Evolutionary conservation across 1,284 basidiomycete genomes (phyloP).

Genomic region (Leccinum subspadiceum): DNA sequence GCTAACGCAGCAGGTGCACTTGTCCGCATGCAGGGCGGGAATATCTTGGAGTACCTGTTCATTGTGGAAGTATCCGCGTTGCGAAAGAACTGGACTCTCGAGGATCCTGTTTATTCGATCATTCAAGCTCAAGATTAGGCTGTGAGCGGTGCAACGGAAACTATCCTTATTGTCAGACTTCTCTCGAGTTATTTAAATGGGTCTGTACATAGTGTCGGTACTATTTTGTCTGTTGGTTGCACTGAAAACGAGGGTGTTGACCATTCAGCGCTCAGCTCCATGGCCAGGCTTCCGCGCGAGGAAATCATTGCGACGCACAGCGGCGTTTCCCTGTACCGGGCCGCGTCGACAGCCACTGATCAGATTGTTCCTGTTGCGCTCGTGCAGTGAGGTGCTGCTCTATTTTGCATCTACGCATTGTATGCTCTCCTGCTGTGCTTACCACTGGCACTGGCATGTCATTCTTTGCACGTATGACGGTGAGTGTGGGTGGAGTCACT

Average conservation of each 20-base stretch:
- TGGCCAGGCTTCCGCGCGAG: neutral
- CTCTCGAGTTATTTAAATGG: constrained; percentile 7
- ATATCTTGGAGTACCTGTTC: constrained; percentile 92
- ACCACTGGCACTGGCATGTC: no score
- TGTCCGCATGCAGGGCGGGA: constrained; percentile 79
- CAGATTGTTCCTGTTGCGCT: no score
- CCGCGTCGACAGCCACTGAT: no score
- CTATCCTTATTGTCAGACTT: constrained; percentile 21
- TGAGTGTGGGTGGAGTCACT: no score
- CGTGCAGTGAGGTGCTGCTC: no score
- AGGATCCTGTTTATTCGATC: constrained; percentile 88
- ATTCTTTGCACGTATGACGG: no score
- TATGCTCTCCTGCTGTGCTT: no score
- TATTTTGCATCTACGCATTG: no score
- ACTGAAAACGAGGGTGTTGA: neutral
- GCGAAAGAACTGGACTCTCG: constrained; percentile 46
- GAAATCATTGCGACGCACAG: neutral
- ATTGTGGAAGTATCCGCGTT: constrained; percentile 77
- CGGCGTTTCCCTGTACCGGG: no score
- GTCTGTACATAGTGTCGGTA: constrained; percentile 6
- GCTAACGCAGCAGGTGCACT: constrained; percentile 94
- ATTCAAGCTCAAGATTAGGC: constrained; percentile 77
- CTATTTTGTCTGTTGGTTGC: neutral
- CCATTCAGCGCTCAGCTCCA: neutral
- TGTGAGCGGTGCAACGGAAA: neutral